Base-by-base conservation (phyloP, 2,329 filamentous ascomycete species). In the Davidsoniella virescens region DNA sequence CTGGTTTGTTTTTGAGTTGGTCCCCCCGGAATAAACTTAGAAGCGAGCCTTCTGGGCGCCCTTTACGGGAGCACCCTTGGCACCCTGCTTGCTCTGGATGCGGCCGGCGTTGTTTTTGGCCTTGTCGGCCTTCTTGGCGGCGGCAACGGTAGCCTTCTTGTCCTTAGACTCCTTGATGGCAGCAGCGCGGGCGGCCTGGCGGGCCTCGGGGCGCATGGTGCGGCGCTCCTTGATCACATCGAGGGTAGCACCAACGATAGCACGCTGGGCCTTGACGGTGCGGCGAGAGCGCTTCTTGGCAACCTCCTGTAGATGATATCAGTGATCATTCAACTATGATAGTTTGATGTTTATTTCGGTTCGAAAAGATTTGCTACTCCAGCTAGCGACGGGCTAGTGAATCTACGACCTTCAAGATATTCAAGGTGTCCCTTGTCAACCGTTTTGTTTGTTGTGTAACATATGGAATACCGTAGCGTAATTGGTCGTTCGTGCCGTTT, bases 221-320 rank as follows among this genome's bases (percentile, higher is more conserved):
- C 92, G 88, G 75, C 87, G 87, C 82, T 98, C 92, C 83, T 95
- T 96, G 81, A 98, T 96, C 67, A 96, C 87, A 69, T 98, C 92
- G 71, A 98, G 88, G 58, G 92, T 95, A 62, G 92, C 92, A 80
- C 92, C 92, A 63, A 98, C 92, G 71, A 98, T 94, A 68, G 84
- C 90, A 78, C 92, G 88, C 81, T 98, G 92, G 70, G 85, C 71
- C 85, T 98, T 98, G 75, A 98, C 86, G 66, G 87, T 87, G 68
- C 87, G 87, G 77, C 92, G 92, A 61, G 87, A 87, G 68, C 92
- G 88, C 84, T 96, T 96, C 85, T 98, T 98, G 77, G 90, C 87
- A 67, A 94, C 84, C 80, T 98, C 92, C 92, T 98, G 70, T 77
- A 65, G 53, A 51, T 57, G 56, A 59, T 61, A 66, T 73, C 60